phyloP scores from a whole-genome alignment of 805 yeast species.

The Lipomyces sp. region DNA sequence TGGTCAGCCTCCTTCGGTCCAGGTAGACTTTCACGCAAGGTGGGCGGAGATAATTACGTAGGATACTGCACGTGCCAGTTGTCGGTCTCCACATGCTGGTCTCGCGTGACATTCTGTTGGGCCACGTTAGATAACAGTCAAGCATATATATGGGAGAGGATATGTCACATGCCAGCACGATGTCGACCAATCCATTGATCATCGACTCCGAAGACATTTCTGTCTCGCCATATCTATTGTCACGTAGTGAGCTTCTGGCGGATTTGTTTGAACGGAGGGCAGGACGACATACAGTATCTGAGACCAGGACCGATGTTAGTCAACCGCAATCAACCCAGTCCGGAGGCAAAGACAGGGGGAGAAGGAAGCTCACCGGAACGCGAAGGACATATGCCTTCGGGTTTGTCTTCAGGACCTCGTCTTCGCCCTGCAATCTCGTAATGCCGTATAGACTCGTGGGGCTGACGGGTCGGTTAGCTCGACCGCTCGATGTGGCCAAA shows the following conservation, averaged over 20 bases:
- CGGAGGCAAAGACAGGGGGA: no score
- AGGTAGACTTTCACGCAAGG: no score
- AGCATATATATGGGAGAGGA: no score
- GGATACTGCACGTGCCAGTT: slow-evolving; percentile 20
- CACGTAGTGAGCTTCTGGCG: no score
- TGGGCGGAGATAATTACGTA: slow-evolving; percentile 7
- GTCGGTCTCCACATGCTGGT: slow-evolving; percentile 7
- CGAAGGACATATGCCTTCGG: slow-evolving; percentile 10
- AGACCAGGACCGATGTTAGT: not conserved
- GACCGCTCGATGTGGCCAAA: no score
- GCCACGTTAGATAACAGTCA: no score
- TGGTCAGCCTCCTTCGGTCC: no score
- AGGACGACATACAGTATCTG: not conserved
- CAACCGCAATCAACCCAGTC: not conserved
- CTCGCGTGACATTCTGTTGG: slow-evolving; percentile 6
- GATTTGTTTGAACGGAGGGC: no score
- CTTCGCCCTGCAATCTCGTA: slow-evolving; percentile 20
- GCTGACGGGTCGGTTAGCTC: slow-evolving; percentile 4
- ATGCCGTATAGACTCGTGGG: slow-evolving; percentile 24
- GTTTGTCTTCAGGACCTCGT: slow-evolving; percentile 4
- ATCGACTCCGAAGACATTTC: slow-evolving; percentile 9
- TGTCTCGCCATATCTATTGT: slow-evolving; percentile 11
- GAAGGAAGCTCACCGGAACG: slow-evolving; percentile 25
- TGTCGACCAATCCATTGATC: slow-evolving; percentile 9
- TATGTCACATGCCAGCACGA: slow-evolving; percentile 3